Base-by-base conservation (phyloP, 352 stramenopile species). In the Pythium folliculosum region DNA sequence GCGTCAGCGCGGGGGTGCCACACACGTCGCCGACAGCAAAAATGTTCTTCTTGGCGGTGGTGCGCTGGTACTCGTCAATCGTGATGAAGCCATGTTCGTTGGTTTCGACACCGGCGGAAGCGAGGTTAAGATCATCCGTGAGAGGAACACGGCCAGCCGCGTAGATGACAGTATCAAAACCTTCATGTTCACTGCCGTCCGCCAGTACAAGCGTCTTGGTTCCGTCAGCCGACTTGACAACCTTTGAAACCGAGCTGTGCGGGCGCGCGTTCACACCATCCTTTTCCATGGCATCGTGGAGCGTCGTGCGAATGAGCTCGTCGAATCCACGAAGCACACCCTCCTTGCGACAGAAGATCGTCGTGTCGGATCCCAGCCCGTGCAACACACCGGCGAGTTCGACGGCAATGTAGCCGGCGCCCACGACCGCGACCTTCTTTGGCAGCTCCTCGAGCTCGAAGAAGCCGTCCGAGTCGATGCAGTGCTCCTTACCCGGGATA, bases 331-430 rank as follows among this genome's bases (percentile, higher is more conserved):
- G 85, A 32, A 98, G 77, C 45, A 97, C 90, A 35, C 90, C 75
- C 70, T 92, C 82, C 51, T 84, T 83, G 50, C 95, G 89, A 73
- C 90, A 97, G 73, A 97, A 95, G 27, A 98, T 69, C 22, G 78
- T 88, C 30, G 95, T 97, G 49, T 99, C 92, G n/a, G 77, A 90
- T 37, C 97, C 95, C 17, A 99, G 76, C 23, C 80, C 81, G 67
- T 98, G 92, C 54, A 99, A 92, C 55, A 99, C 81, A 48, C 84
- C 95, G 3, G 96, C 97, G 37, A 99, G 74, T 86, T 99, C 97
- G 4, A 99, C 94, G 25, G 95, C 97, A 76, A 99, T 99, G 82
- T 99, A 99, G 17, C 97, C 98, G 6, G 94, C 97, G 48, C 98
- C 97, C 12, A 99, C 85, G 7, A 99, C 95, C 1, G 98, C 94